These are phyloP conservation scores for Herpetomonas samuelpessoai DNA, from an alignment of 208 protist genomes.

Conservation along the genomic window DNA sequence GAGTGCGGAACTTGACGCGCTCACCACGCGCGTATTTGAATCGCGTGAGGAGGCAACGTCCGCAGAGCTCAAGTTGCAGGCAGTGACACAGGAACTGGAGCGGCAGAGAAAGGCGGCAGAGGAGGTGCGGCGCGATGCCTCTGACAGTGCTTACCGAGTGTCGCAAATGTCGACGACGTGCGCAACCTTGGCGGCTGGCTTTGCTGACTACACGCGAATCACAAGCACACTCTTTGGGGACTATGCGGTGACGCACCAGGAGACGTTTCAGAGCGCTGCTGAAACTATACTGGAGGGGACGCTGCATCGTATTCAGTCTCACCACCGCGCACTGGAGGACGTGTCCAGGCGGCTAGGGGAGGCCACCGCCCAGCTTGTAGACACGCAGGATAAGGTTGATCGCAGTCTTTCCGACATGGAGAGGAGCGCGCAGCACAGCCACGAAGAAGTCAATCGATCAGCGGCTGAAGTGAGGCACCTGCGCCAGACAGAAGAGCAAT, in stretches of 20 bases:
- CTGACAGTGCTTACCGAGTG: neutral
- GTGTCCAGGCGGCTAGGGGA: neutral
- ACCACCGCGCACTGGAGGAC: neutral
- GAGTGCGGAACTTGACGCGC: neutral
- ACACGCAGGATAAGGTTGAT: neutral
- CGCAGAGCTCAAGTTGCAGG: neutral
- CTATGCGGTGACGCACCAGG: neutral
- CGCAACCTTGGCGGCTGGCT: neutral
- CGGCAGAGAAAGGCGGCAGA: neutral
- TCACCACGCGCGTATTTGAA: neutral
- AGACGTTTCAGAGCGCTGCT: neutral
- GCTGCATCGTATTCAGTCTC: neutral
- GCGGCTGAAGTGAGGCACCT: slow-evolving; percentile 6
- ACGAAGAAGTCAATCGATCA: neutral
- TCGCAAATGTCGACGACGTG: neutral
- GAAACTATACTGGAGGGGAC: neutral
- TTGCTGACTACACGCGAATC: neutral
- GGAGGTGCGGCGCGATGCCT: no score
- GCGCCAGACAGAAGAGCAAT: slow-evolving; percentile 7
- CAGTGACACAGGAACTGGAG: neutral
- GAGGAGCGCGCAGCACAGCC: neutral
- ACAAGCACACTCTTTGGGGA: neutral
- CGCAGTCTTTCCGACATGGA: neutral
- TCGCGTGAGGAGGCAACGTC: neutral
- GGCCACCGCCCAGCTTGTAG: neutral